Conservation (phyloP, 257 asterid species). For the Cinchona pubescens region DNA sequence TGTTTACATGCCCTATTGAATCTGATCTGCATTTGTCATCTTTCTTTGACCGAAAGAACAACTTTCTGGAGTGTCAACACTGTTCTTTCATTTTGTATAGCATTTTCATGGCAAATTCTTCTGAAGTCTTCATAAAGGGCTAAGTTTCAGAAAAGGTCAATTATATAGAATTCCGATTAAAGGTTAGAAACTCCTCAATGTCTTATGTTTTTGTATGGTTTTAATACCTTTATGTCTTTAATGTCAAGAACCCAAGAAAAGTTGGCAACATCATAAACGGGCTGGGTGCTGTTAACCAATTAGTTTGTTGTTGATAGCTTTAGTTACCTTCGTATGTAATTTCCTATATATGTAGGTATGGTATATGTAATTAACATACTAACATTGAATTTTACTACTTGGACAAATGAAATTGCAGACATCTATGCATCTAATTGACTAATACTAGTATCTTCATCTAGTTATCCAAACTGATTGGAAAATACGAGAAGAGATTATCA, state of each 20-base stretch:
- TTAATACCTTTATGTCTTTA: too few relatives aligned
- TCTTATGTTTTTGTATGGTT: neutral
- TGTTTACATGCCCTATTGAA: too few relatives aligned
- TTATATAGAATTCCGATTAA: neutral
- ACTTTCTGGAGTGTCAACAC: too few relatives aligned
- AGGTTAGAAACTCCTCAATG: neutral
- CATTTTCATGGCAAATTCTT: neutral
- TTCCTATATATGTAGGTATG: neutral
- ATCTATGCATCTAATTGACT: too few relatives aligned
- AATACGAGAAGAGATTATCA: conserved; percentile 26
- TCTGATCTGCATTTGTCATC: too few relatives aligned
- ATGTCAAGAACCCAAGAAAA: neutral
- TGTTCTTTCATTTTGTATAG: too few relatives aligned
- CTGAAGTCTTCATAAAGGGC: neutral
- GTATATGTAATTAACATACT: neutral
- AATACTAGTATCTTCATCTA: conserved; percentile 19
- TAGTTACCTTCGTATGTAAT: neutral
- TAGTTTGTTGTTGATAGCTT: neutral
- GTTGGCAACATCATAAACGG: neutral
- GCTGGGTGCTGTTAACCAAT: neutral
- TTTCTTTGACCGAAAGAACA: too few relatives aligned
- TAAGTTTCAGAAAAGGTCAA: neutral
- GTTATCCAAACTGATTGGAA: conserved; percentile 32
- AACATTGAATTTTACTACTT: too few relatives aligned
- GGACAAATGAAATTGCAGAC: too few relatives aligned